Evolutionary conservation across 768 basidiomycete species (phyloP), one percentile per base, ranked within the genome.

Genomic region (Boletus rufocinnamomeus): DNA sequence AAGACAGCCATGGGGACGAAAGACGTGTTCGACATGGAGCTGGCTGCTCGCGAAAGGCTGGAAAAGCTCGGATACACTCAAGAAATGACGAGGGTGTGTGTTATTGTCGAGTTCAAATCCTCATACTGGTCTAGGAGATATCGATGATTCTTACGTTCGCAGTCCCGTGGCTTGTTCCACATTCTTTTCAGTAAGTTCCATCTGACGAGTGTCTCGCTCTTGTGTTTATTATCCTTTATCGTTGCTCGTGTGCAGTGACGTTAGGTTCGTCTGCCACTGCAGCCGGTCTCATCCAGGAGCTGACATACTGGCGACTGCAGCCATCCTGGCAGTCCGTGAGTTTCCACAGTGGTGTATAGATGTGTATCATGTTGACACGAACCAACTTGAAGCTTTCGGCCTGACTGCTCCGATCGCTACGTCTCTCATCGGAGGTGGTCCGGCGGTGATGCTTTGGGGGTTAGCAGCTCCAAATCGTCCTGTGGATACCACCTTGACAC

Each of bases 311-410:
- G 14, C 52, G 32, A 5, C 14, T 7, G 19, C 21, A 85, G 84
- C 84, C 11, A 85, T 85, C 34, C 80, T 84, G 75, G 83, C 84
- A 32, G 84, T 85, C 57, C 84, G 84, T 84, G 63, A 71, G 84
- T 80, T 23, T n/a, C 13, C 3, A 5, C n/a, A 6, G 6, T 13
- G 3, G 10, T 45, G 3, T 41, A 43, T 11, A 14, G 28, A 25
- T 27, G 25, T 27, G 21, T 23, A 25, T 34, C 51, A 3, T 21
- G 21, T 52, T 65, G 59, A 65, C 51, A n/a, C 11, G 48, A 46
- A 13, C 27, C 5, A 54, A n/a, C n/a, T n/a, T n/a, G n/a, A n/a
- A 85, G 84, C 84, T 8, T 85, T 77, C 57, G 82, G 80, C 19
- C 76, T 86, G n/a, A 72, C 79, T 6, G 79, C 82, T 1, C 84